A percentile compares a stretch with the other conserved stretches of the same genome.
These are phyloP conservation scores for Dryadomyces sulphureus DNA, from an alignment of 2,329 filamentous ascomycete genomes.

Conservation along the genomic window DNA sequence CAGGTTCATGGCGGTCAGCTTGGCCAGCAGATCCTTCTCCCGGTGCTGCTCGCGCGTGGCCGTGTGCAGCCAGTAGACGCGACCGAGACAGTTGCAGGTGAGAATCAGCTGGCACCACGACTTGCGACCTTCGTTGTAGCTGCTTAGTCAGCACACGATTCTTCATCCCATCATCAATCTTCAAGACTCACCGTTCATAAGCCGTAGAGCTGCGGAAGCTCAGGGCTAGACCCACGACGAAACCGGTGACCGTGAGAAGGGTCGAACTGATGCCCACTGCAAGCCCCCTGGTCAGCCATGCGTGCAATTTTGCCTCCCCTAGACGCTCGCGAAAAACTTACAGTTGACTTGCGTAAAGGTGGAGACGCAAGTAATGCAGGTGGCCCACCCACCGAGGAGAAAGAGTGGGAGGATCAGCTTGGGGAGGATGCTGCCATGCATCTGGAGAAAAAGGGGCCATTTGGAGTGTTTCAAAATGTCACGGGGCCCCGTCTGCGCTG, in stretches of 20 bases:
- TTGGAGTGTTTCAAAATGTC: conserved; percentile 62
- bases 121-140: conserved; percentile 37
- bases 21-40: conserved; percentile 52
- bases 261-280: conserved; percentile 42
- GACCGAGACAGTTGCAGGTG: conserved; percentile 53
- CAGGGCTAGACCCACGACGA: conserved; percentile 63
- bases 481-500: conserved; percentile 36
- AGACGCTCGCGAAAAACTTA: too few species aligned
- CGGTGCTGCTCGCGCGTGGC: conserved; percentile 38
- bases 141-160: too few species aligned
- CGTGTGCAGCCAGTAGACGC: conserved; percentile 72
- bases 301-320: too few species aligned
- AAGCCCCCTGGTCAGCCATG: conserved; percentile 15
- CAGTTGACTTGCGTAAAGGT: conserved; percentile 14
- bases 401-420: conserved; percentile 59
- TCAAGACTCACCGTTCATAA: conserved; percentile 53
- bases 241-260: conserved; percentile 65
- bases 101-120: conserved; percentile 42
- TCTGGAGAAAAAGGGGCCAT: conserved; percentile 61
- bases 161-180: too few species aligned
- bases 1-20: conserved; percentile 54
- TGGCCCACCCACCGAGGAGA: conserved; percentile 50
- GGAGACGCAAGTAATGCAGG: conserved; percentile 36
- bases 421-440: conserved; percentile 58
- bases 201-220: conserved; percentile 67